Conservation (phyloP, 768 basidiomycete species). For the Phaffia tasmanica region DNA sequence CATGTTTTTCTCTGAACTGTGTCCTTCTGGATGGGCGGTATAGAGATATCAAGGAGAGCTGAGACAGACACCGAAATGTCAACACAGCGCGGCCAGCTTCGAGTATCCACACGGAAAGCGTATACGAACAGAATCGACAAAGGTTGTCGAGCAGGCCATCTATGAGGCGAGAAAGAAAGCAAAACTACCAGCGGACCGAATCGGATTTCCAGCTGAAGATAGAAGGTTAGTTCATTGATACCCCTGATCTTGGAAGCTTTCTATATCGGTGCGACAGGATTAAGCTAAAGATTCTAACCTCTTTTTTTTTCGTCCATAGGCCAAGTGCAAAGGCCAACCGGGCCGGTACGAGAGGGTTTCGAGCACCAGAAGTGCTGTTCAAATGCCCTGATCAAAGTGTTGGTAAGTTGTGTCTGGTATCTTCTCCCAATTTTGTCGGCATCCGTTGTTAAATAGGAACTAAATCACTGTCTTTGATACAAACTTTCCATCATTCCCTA, state of each 20-base stretch:
- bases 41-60: background rate
- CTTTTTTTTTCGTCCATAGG: slow-evolving; percentile 38
- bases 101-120: slow-evolving; percentile 58
- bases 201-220: slow-evolving; percentile 36
- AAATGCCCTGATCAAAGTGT: slow-evolving; percentile 90
- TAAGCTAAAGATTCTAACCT: background rate
- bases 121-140: slow-evolving; percentile 44
- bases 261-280: background rate
- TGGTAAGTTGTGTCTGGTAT: slow-evolving; percentile 46
- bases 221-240: slow-evolving; percentile 28
- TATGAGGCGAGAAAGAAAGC: slow-evolving; percentile 35
- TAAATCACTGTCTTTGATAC: slow-evolving; percentile 12
- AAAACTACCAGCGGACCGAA: slow-evolving; percentile 32
- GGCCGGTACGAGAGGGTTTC: slow-evolving; percentile 91
- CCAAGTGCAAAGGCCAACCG: slow-evolving; percentile 84
- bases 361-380: slow-evolving; percentile 88
- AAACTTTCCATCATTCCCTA: background rate
- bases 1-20: background rate
- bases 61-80: slow-evolving; percentile 42
- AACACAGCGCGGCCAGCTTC: slow-evolving; percentile 59
- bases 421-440: background rate
- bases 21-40: background rate
- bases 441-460: no score
- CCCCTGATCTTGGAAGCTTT: background rate
- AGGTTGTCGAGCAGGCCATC: slow-evolving; percentile 36